Conservation (phyloP, 495 filamentous ascomycete species). For the Bryoglossum gracile region DNA sequence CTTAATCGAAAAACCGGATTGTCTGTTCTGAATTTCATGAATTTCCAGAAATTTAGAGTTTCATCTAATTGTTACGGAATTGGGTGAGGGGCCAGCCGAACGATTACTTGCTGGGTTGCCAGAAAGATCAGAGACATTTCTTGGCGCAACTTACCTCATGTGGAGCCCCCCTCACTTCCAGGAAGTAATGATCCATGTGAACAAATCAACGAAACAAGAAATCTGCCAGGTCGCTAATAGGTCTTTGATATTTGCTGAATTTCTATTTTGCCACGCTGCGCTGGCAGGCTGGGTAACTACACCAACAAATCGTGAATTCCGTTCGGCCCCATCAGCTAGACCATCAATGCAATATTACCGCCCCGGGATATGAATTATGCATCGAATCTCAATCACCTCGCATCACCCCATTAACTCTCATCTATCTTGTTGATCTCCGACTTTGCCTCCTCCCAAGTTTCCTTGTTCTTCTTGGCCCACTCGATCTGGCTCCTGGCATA, state of each 20-base stretch:
- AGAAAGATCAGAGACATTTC: no score
- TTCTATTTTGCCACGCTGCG: constrained; percentile 4
- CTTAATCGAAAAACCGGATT: no score
- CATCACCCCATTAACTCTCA: constrained; percentile 26
- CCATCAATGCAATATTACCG: constrained; percentile 6
- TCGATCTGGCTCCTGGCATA: constrained; percentile 93
- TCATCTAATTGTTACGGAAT: no score
- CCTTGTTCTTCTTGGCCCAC: constrained; percentile 96
- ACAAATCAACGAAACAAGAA: background rate
- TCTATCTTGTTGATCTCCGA: constrained; percentile 89
- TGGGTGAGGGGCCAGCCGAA: no score
- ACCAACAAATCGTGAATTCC: constrained; percentile 6
- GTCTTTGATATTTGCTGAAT: no score
- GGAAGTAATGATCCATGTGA: no score
- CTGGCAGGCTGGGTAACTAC: constrained; percentile 7
- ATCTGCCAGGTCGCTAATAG: no score
- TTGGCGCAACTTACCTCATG: no score
- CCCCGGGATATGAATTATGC: background rate
- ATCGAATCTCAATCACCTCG: background rate
- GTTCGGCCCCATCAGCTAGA: background rate
- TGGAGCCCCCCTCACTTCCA: no score
- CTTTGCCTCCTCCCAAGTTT: constrained; percentile 92
- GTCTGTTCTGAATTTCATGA: no score
- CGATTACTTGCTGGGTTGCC: no score
- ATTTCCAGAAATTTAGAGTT: no score